Base-by-base conservation (phyloP, 345 rosid genomes). In the Murraya paniculata region DNA sequence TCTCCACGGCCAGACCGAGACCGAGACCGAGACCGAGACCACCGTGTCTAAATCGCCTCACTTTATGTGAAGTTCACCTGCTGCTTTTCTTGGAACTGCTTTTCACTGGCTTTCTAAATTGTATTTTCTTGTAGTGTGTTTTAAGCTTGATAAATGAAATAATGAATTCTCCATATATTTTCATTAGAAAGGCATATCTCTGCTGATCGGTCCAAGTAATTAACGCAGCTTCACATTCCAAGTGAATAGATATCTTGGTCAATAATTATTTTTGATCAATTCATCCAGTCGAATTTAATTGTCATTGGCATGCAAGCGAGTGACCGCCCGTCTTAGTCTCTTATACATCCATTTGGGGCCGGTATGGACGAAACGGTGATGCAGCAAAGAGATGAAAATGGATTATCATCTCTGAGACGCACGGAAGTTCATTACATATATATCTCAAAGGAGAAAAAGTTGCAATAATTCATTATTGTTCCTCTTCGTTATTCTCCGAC, bases 401-500 rank as follows among this genome's bases (percentile, higher is more conserved):
- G 18, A 10, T 13, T 16, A 45, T 45, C 50, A 3, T 41, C 50
- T 10, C 48, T 2, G 2, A 41, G 48, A 45, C 57, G 22, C 4
- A 25, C 33, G 13, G 60, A 55, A 27, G 38, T 41, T 50, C 14
- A 33, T 4, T 18, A 0, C 10, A 8, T 8, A 9, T 2, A 2
- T 2, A 30, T 10, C 3, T n/a, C 27, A 27, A 60, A 18, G 10
- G 28, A 39, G 22, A 39, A 60, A 39, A 2, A 55, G 60, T n/a
- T 72, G 27, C 58, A 6, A 55, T 25, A 45, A 21, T 27, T 57
- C 24, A 30, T 58, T 74, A 71, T 27, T 72, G 41, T 72, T 60
- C 64, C 69, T 78, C 75, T 71, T 64, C 50, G 2, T 74, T 77
- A 70, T 78, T 78, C 69, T 55, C 77, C 33, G 50, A 33, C 61